These are phyloP conservation scores for Calocybe gangraenosa DNA, from an alignment of 768 basidiomycete genomes.

Conservation along the genomic window DNA sequence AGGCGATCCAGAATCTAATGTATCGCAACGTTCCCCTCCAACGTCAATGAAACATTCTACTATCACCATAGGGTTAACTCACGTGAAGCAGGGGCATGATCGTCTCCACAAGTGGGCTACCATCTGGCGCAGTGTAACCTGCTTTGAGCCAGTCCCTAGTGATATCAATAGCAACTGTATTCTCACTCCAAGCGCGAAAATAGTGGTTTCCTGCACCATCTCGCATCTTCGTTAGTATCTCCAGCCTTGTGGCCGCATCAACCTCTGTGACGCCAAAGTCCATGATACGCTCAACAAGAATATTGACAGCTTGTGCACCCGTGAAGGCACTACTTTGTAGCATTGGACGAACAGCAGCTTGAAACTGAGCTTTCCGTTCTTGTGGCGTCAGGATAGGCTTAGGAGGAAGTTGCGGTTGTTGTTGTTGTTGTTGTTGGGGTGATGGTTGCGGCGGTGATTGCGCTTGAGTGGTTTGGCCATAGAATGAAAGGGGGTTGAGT, in stretches of 20 bases:
- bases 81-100: conserved; percentile 87
- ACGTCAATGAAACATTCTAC: not conserved
- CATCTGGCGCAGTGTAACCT: conserved; percentile 53
- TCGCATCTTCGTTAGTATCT: conserved; percentile 76
- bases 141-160: conserved; percentile 81
- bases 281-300: conserved; percentile 54
- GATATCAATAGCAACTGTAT: conserved; percentile 68
- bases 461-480: conserved; percentile 17
- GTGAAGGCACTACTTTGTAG: conserved; percentile 58
- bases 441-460: conserved; percentile 13
- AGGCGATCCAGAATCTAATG: conserved; percentile 78
- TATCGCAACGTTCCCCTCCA: not conserved
- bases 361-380: conserved; percentile 53
- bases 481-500: conserved; percentile 29
- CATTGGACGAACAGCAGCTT: conserved; percentile 47
- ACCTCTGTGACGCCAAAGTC: conserved; percentile 63
- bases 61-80: conserved; percentile 32
- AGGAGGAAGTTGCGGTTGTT: conserved; percentile 18
- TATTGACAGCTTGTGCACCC: conserved; percentile 62
- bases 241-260: conserved; percentile 59
- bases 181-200: conserved; percentile 83
- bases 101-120: conserved; percentile 59
- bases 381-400: conserved; percentile 37
- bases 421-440: conserved; percentile 9
- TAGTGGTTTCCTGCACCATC: conserved; percentile 85